These are phyloP conservation scores for Cercophora newfieldiana DNA, from an alignment of 495 filamentous ascomycete species.

Conservation along the genomic window DNA sequence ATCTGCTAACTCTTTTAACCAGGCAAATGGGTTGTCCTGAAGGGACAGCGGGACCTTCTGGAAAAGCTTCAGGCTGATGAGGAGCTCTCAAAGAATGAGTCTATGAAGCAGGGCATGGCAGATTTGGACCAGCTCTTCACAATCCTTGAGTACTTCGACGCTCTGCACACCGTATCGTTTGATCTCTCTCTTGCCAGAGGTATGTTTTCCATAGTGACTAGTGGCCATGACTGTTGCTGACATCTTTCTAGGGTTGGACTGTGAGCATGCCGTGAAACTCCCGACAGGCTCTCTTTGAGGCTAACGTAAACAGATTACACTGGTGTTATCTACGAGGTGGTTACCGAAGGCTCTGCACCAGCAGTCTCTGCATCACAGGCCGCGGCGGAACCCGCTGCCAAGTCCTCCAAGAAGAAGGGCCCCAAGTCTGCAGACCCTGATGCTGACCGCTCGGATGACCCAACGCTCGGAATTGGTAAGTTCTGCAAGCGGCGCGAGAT, in stretches of 20 bases:
- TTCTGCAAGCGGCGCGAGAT: slow-evolving; percentile 58
- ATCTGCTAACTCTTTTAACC: not conserved
- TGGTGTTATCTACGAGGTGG: slow-evolving; percentile 87
- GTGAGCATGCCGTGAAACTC: not conserved
- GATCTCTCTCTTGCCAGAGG: slow-evolving; percentile 76
- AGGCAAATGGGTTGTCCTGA: slow-evolving; percentile 17
- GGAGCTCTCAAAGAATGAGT: slow-evolving; percentile 63
- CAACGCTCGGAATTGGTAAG: slow-evolving; percentile 72
- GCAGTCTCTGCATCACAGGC: slow-evolving; percentile 12
- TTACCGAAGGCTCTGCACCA: slow-evolving; percentile 39
- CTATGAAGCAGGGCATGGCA: slow-evolving; percentile 72
- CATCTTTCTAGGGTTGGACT: slow-evolving; percentile 65
- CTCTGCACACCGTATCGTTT: slow-evolving; percentile 71
- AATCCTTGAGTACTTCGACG: slow-evolving; percentile 76
- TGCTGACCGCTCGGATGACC: slow-evolving; percentile 81
- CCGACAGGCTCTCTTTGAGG: too few relatives aligned
- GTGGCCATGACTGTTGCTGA: not conserved
- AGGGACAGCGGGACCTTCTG: slow-evolving; percentile 58
- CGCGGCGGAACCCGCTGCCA: slow-evolving; percentile 49
- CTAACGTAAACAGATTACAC: slow-evolving; percentile 65
- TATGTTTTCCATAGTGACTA: not conserved
- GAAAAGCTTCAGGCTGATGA: slow-evolving; percentile 63
- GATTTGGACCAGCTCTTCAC: slow-evolving; percentile 81
- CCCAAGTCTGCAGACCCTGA: slow-evolving; percentile 58
- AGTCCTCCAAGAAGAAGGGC: slow-evolving; percentile 56